Evolutionary conservation across 108 stramenopile genomes (phyloP).

Genomic region (Mayamaea pseudoterrestris): DNA sequence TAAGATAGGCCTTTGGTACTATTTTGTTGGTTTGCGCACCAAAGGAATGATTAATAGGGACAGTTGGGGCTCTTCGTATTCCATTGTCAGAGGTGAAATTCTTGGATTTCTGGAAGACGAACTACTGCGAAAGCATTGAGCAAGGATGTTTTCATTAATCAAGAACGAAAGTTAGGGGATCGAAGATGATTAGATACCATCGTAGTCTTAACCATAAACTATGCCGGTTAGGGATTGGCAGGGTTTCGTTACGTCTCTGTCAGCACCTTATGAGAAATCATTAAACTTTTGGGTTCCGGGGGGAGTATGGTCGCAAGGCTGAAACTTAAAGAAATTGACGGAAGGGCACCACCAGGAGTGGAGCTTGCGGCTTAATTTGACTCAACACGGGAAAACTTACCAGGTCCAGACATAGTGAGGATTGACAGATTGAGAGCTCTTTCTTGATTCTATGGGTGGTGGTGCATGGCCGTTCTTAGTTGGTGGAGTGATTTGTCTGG

Average conservation of each 20-base stretch:
- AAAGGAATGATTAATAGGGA: conserved; percentile 96
- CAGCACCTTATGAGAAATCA: conserved; percentile 96
- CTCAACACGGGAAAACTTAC: conserved; percentile 74
- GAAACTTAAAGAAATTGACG: conserved; percentile 59
- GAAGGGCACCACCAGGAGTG: conserved; percentile 74
- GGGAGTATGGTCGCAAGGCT: conserved; percentile 58
- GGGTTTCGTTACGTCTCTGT: conserved; percentile 71
- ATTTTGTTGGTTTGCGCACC: conserved; percentile 98
- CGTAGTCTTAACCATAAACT: conserved; percentile 99
- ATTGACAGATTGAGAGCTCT: conserved; percentile 82
- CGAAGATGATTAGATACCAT: conserved; percentile 99
- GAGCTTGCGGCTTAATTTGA: conserved; percentile 75
- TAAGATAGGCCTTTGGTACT: conserved; percentile 92
- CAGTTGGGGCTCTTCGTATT: conserved; percentile 98
- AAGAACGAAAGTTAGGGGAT: conserved; percentile 99
- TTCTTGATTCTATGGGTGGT: conserved; percentile 81
- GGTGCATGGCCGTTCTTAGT: conserved; percentile 73
- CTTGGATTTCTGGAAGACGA: conserved; percentile 97
- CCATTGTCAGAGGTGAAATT: conserved; percentile 98
- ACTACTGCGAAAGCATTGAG: conserved; percentile 99
- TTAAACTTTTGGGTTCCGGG: conserved; percentile 77
- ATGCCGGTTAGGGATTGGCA: conserved; percentile 96
- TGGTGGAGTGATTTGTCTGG: conserved; percentile 97
- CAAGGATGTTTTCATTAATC: conserved; percentile 99
- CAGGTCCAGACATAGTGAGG: conserved; percentile 78